phyloP scores from a whole-genome alignment of 2,329 filamentous ascomycete genomes.

The Zarea fungicola region DNA sequence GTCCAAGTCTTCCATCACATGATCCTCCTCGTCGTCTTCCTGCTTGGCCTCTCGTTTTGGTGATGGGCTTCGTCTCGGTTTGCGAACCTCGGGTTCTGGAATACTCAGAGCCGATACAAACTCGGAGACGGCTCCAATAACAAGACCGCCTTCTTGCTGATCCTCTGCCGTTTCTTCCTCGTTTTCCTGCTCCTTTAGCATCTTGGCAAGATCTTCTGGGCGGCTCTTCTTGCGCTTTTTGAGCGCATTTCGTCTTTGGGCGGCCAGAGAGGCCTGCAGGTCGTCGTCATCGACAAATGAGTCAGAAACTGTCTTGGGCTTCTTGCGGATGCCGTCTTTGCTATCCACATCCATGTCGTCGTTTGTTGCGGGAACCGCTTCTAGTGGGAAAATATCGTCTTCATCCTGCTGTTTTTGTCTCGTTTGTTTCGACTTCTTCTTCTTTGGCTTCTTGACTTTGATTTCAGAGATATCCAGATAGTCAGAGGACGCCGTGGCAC shows the following conservation, averaged over 20 bases:
- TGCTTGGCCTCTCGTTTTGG: conserved; percentile 30
- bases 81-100: conserved; percentile 52
- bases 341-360: conserved; percentile 72
- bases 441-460: conserved; percentile 93
- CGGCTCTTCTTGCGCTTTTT: conserved; percentile 88
- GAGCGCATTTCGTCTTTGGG: conserved; percentile 75
- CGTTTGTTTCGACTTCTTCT: conserved; percentile 76
- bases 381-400: conserved; percentile 51
- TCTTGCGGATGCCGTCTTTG: conserved; percentile 46
- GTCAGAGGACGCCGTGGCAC: conserved; percentile 57
- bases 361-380: conserved; percentile 33
- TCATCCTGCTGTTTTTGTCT: conserved; percentile 63
- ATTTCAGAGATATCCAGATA: conserved; percentile 83
- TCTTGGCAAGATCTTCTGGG: conserved; percentile 80
- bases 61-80: conserved; percentile 37
- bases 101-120: conserved; percentile 84
- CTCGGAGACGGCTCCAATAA: conserved; percentile 95
- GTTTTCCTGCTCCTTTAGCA: conserved; percentile 62
- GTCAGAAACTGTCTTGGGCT: conserved; percentile 59
- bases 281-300: conserved; percentile 88
- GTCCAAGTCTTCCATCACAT: conserved; percentile 38
- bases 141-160: conserved; percentile 52
- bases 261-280: conserved; percentile 76
- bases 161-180: conserved; percentile 44
- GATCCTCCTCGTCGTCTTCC: conserved; percentile 30